Evolutionary conservation across 805 yeast genomes (phyloP).

Genomic region (Metschnikowia borealis): DNA sequence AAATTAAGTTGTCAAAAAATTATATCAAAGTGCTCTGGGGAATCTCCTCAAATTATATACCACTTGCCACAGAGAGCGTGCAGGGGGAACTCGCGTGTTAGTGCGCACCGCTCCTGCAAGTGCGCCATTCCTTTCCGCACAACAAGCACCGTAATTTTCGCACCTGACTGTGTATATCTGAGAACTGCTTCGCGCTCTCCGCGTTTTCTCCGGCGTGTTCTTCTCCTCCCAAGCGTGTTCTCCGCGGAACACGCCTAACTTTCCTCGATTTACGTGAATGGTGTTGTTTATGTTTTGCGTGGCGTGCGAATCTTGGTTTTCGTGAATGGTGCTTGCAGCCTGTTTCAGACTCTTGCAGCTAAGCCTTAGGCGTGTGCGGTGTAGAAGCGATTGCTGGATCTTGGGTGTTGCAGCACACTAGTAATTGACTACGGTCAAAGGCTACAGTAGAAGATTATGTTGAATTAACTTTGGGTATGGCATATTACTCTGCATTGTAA

Average conservation of each 20-base stretch:
- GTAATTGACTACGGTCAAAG: too few species aligned
- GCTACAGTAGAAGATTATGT: too few species aligned
- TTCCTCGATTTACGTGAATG: background rate
- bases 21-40: conserved; percentile 9
- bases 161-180: conserved; percentile 14
- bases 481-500: too few species aligned
- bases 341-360: background rate
- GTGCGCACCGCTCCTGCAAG: conserved; percentile 15
- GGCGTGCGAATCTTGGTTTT: background rate
- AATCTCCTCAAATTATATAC: conserved; percentile 19
- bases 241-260: conserved; percentile 2
- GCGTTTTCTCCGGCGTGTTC: background rate
- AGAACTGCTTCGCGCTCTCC: conserved; percentile 12
- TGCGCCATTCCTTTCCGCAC: conserved; percentile 6
- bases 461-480: too few species aligned
- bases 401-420: too few species aligned
- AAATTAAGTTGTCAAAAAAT: conserved; percentile 17
- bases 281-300: background rate
- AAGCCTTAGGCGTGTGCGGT: background rate
- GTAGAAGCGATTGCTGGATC: too few species aligned
- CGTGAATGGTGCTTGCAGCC: background rate
- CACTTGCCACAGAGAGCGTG: conserved; percentile 18
- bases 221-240: background rate
- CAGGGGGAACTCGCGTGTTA: conserved; percentile 18
- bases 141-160: conserved; percentile 10